Evolutionary conservation across 345 rosid genomes (phyloP).

Genomic region (Limnanthes douglasii): DNA sequence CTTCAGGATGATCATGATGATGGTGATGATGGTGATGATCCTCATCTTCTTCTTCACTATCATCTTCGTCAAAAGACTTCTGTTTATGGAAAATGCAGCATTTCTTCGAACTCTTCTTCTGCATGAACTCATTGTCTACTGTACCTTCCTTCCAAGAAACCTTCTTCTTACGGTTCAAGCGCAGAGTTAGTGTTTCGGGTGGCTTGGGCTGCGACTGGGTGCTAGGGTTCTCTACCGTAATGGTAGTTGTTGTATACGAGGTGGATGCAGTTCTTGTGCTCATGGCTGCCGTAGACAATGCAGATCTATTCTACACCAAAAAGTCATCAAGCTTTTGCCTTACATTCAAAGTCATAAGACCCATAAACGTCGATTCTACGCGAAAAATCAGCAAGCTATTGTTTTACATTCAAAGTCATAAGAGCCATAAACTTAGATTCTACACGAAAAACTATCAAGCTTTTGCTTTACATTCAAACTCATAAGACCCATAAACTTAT

Average conservation of each 20-base stretch:
- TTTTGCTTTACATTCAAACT: no score
- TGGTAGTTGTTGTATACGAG: constrained; percentile 27
- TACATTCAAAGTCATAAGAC: no score
- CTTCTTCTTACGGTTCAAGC: constrained; percentile 58
- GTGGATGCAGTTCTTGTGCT: constrained; percentile 18
- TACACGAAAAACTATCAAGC: no score
- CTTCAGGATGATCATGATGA: constrained; percentile 7
- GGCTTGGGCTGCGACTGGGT: constrained; percentile 17
- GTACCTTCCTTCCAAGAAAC: constrained; percentile 96
- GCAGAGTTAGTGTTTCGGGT: constrained; percentile 40
- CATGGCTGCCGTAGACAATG: no score
- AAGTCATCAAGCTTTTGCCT: no score
- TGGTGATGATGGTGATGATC: constrained; percentile 14
- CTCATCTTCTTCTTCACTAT: constrained; percentile 58
- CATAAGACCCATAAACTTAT: no score
- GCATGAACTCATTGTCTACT: constrained; percentile 91
- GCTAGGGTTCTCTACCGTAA: constrained; percentile 26
- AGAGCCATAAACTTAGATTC: no score
- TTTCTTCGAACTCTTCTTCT: constrained; percentile 91
- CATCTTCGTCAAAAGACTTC: constrained; percentile 83
- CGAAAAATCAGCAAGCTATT: no score
- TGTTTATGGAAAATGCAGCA: constrained; percentile 96
- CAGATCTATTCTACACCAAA: no score
- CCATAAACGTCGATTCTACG: no score
- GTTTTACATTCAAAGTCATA: no score